Evolutionary conservation across 2,329 filamentous ascomycete species (phyloP), one percentile per base, ranked within the genome.

Genomic region (Exophiala phaeomuriformis): DNA sequence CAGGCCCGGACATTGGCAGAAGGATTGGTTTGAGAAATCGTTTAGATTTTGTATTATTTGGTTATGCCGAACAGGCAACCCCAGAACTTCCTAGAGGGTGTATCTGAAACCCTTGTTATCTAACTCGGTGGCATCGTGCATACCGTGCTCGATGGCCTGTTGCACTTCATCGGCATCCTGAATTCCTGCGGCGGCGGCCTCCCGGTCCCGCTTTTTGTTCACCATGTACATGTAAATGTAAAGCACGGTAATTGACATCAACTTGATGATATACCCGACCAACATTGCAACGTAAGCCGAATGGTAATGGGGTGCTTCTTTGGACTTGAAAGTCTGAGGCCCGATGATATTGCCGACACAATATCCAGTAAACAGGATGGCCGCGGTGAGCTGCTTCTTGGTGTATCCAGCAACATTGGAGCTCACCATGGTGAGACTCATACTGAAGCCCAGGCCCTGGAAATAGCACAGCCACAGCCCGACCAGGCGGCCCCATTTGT

Each of bases 391-490:
- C 61, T 77, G 73, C 62, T 79, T 80, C 68, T 80, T 80, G 1
- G 77, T 80, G 47, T 74, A 77, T 0, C 77, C 77, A 0, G 75
- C 76, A 8, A 80, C 68, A 62, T 80, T 80, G 5, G 70, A 74
- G 54, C 69, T 75, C 30, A 80, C 69, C 64, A 79, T 77, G 0
- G 76, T 79, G 55, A 80, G 63, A 51, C 70, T 74, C 68, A 80
- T 74, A 41, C 72, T 76, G 60, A 80, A 80, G 1, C 77, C 75
- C 4, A 79, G 59, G 0, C 75, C 75, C 58, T 78, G 75, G 62
- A 79, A 79, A 59, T 73, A 79, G 56, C 75, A 79, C 9, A 82
- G 68, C 77, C 78, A 82, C 3, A 81, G 70, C 0, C 74, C 77
- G 3, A 81, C 78, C 1, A 82, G 67, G 2, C 77, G 69, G 8